These are phyloP conservation scores for Pezicula neosporulosa DNA, from an alignment of 2,329 filamentous ascomycete species.

Conservation along the genomic window DNA sequence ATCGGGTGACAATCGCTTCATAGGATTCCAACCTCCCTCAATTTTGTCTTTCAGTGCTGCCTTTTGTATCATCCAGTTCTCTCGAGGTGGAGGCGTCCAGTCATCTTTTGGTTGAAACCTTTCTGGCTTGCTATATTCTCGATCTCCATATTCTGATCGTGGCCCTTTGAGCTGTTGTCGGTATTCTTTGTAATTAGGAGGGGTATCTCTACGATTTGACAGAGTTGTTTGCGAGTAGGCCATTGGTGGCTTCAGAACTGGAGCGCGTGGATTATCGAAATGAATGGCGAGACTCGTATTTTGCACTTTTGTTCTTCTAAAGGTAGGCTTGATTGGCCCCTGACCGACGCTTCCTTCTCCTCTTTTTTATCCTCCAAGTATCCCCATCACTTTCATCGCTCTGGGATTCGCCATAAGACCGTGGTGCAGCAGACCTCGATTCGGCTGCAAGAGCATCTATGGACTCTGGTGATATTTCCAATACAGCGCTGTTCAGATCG, in stretches of 20 bases:
- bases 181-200: too few relatives aligned
- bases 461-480: constrained; percentile 32
- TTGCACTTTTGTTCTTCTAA: constrained; percentile 4
- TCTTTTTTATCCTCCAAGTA: not conserved
- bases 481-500: constrained; percentile 21
- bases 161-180: too few relatives aligned
- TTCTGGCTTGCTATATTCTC: too few relatives aligned
- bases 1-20: constrained; percentile 86
- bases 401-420: not conserved
- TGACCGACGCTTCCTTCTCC: not conserved
- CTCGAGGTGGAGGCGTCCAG: constrained; percentile 27
- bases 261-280: not conserved
- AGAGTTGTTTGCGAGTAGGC: too few relatives aligned
- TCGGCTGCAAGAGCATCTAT: constrained; percentile 29
- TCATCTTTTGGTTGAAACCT: constrained; percentile 4
- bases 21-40: constrained; percentile 74
- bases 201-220: too few relatives aligned
- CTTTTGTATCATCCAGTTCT: constrained; percentile 75
- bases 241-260: too few relatives aligned
- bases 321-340: not conserved
- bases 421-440: not conserved
- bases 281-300: constrained; percentile 9
- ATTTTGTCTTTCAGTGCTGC: constrained; percentile 74
- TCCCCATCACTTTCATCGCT: not conserved
- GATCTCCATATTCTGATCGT: too few relatives aligned